Evolutionary conservation across 2,329 filamentous ascomycete species (phyloP).

Genomic region (Metarhizium anisopliae): DNA sequence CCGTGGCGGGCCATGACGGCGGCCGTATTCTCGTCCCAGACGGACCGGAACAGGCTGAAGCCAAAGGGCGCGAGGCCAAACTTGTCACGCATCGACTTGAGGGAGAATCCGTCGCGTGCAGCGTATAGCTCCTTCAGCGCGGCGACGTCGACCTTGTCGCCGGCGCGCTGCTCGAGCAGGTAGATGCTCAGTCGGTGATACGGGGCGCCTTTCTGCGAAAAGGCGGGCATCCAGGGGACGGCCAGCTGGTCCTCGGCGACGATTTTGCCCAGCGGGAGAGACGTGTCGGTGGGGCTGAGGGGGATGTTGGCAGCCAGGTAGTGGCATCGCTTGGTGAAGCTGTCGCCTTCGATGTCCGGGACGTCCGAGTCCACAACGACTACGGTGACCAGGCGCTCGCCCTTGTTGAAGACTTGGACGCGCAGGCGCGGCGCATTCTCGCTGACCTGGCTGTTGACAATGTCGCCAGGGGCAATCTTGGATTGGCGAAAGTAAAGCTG

Average conservation of each 20-base stretch:
- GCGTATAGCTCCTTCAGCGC: slow-evolving; percentile 45
- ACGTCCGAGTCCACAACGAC: slow-evolving; percentile 87
- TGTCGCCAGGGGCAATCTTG: slow-evolving; percentile 65
- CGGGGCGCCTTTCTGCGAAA: slow-evolving; percentile 78
- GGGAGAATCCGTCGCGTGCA: slow-evolving; percentile 58
- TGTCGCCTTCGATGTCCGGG: slow-evolving; percentile 65
- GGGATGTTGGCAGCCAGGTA: slow-evolving; percentile 66
- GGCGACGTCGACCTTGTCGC: slow-evolving; percentile 45
- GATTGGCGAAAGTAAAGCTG: slow-evolving; percentile 68
- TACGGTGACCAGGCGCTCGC: slow-evolving; percentile 73
- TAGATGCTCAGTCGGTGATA: slow-evolving; percentile 86
- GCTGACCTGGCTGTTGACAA: slow-evolving; percentile 66
- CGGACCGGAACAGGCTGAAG: slow-evolving; percentile 76
- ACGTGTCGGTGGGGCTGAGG: slow-evolving; percentile 42
- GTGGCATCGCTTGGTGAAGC: slow-evolving; percentile 75
- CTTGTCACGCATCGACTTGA: slow-evolving; percentile 66
- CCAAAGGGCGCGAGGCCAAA: slow-evolving; percentile 66
- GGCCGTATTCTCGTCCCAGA: slow-evolving; percentile 85
- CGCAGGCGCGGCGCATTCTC: slow-evolving; percentile 66
- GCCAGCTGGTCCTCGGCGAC: slow-evolving; percentile 56
- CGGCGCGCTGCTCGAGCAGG: slow-evolving; percentile 69
- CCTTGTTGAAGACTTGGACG: slow-evolving; percentile 77
- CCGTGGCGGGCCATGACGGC: slow-evolving; percentile 75
- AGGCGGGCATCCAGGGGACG: slow-evolving; percentile 75
- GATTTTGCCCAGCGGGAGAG: slow-evolving; percentile 56